Base-by-base conservation (phyloP, 768 basidiomycete species). In the Candolleomyces aberdarensis region DNA sequence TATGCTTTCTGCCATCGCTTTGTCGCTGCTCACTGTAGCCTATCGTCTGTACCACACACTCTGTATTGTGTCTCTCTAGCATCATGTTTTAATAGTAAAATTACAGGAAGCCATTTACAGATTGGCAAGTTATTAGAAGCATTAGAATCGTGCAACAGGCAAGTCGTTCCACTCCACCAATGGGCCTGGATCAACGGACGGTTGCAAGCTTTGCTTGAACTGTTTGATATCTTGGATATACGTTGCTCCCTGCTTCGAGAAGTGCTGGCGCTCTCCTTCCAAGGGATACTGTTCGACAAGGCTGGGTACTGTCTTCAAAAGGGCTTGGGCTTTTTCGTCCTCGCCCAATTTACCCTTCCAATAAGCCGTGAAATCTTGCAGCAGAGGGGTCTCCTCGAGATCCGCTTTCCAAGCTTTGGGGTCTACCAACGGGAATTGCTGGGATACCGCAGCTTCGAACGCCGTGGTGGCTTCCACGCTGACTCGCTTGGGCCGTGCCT, bases 141-240 rank as follows among this genome's bases (percentile, higher is more conserved):
- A n/a, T 49, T 19, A 89, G 49, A 84, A 79, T 63, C 80, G 86
- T 2, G 88, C 71, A 6, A 74, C 70, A 19, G 88, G 89, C 57
- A 91, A 75, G 74, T 92, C 91, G 39, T 83, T 84, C 89, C 89
- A 92, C 55, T 85, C 74, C 0, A 86, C 87, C 64, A 94, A 75
- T 2, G 92, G 86, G 43, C 78, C 79, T n/a, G 89, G 83, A 62
- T 81, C 80, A 29, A 79, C 78, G 4, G 88, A 82, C 17, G 79
- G 72, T 46, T 71, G 69, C 55, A 96, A 72, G 9, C 78, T 71
- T 31, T 80, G 78, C 72, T 85, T 92, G 80, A 94, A 94, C 29
- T 72, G 74, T 61, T 82, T 76, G 36, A 85, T 69, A 67, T 94
- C 88, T 60, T 87, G 72, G 58, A 96, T 84, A 65, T 82, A 83